A percentile compares a stretch with the other conserved stretches of the same genome.
These are phyloP conservation scores for Pestalotiopsis sp. DNA, from an alignment of 2,329 filamentous ascomycete species.

Conservation along the genomic window DNA sequence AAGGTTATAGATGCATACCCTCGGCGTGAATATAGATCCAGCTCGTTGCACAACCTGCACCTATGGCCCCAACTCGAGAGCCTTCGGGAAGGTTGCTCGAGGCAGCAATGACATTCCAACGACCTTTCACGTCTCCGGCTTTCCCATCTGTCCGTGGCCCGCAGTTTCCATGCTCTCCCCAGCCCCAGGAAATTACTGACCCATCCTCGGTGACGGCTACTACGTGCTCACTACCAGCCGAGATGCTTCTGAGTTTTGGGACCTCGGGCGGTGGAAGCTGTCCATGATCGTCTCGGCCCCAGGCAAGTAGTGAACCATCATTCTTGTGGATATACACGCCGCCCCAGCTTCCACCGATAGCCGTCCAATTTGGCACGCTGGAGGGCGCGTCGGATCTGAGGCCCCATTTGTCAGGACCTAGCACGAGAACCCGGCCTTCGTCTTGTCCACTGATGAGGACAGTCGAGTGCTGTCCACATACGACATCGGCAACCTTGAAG, in stretches of 20 bases:
- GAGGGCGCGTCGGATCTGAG: conserved; percentile 61
- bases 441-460: conserved; percentile 63
- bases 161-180: conserved; percentile 98
- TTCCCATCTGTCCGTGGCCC: conserved; percentile 67
- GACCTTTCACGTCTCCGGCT: conserved; percentile 63
- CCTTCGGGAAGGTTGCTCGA: conserved; percentile 54
- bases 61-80: conserved; percentile 61
- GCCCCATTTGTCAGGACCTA: conserved; percentile 78
- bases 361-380: conserved; percentile 60
- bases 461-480: conserved; percentile 86
- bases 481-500: conserved; percentile 68
- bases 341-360: conserved; percentile 81
- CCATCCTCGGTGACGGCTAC: conserved; percentile 68
- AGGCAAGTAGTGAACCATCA: conserved; percentile 66
- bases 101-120: conserved; percentile 68
- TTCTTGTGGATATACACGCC: conserved; percentile 71
- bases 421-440: conserved; percentile 62
- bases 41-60: conserved; percentile 89
- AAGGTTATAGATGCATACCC: conserved; percentile 31
- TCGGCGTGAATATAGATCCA: conserved; percentile 63
- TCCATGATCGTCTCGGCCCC: conserved; percentile 86
- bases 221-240: conserved; percentile 89
- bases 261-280: conserved; percentile 71
- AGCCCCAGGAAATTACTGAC: conserved; percentile 84
- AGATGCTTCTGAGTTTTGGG: conserved; percentile 63